Evolutionary conservation across 2,329 filamentous ascomycete species (phyloP).

Genomic region (Talaromyces marneffei): DNA sequence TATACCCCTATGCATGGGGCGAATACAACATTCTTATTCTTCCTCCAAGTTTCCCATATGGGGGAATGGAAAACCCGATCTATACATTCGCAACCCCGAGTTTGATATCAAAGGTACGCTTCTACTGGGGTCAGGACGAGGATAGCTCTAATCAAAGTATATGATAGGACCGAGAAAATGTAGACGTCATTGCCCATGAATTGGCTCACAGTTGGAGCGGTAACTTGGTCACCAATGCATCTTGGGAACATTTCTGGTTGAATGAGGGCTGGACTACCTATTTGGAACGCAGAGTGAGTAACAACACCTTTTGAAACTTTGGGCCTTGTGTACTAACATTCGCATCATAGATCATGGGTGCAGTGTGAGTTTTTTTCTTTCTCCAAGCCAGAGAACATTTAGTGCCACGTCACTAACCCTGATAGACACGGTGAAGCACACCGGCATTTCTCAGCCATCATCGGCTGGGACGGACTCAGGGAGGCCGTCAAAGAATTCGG

Average conservation of each 20-base stretch:
- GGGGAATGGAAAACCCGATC: conserved; percentile 79
- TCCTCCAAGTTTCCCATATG: conserved; percentile 84
- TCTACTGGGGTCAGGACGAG: no score
- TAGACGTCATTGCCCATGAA: conserved; percentile 93
- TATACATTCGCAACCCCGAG: conserved; percentile 95
- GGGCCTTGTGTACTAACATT: conserved; percentile 16
- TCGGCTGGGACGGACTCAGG: conserved; percentile 85
- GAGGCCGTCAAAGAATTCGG: conserved; percentile 76
- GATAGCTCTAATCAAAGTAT: neutral
- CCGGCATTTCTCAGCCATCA: conserved; percentile 90
- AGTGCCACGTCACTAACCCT: neutral
- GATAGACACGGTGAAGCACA: conserved; percentile 73
- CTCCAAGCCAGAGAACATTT: neutral
- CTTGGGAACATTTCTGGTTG: conserved; percentile 53
- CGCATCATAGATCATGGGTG: conserved; percentile 34
- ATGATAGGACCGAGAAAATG: conserved; percentile 66
- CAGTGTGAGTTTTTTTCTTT: conserved; percentile 31
- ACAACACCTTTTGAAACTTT: neutral
- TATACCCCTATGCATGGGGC: conserved; percentile 89
- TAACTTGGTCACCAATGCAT: conserved; percentile 57
- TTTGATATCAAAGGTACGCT: conserved; percentile 68
- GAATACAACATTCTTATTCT: conserved; percentile 91
- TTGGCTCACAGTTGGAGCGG: conserved; percentile 76
- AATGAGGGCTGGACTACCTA: conserved; percentile 91
- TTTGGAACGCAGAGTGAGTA: conserved; percentile 65